phyloP scores from a whole-genome alignment of 805 yeast species.

The Metschnikowia henanensis region DNA sequence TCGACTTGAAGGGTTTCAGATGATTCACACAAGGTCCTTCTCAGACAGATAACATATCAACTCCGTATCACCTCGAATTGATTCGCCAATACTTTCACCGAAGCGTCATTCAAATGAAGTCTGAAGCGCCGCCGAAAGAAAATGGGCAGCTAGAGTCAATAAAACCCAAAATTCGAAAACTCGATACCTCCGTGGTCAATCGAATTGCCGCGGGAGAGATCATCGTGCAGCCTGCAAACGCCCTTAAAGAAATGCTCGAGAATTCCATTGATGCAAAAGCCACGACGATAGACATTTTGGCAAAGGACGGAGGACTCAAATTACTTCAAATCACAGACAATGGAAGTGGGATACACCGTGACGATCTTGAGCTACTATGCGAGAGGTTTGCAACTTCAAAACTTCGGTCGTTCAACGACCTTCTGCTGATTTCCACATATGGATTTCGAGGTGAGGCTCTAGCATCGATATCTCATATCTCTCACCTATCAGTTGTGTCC shows the following conservation, averaged over 20 bases:
- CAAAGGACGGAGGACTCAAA: slow-evolving; percentile 92
- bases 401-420: slow-evolving; percentile 69
- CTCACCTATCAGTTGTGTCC: slow-evolving; percentile 78
- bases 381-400: slow-evolving; percentile 93
- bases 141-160: background rate
- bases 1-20: too few species aligned
- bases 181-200: slow-evolving; percentile 76
- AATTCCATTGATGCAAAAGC: slow-evolving; percentile 88
- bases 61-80: too few species aligned
- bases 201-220: slow-evolving; percentile 98
- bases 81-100: too few species aligned
- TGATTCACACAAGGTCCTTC: too few species aligned
- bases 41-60: too few species aligned
- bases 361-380: slow-evolving; percentile 79
- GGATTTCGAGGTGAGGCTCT: slow-evolving; percentile 98
- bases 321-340: slow-evolving; percentile 85
- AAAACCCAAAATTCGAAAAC: slow-evolving; percentile 24
- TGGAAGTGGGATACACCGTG: slow-evolving; percentile 76
- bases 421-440: slow-evolving; percentile 68
- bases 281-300: slow-evolving; percentile 69
- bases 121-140: too few species aligned
- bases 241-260: slow-evolving; percentile 89
- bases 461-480: slow-evolving; percentile 89
- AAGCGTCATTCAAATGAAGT: too few species aligned
- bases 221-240: slow-evolving; percentile 91